phyloP scores from a whole-genome alignment of 2,329 filamentous ascomycete species.

The Myriosclerotinia scirpicola region DNA sequence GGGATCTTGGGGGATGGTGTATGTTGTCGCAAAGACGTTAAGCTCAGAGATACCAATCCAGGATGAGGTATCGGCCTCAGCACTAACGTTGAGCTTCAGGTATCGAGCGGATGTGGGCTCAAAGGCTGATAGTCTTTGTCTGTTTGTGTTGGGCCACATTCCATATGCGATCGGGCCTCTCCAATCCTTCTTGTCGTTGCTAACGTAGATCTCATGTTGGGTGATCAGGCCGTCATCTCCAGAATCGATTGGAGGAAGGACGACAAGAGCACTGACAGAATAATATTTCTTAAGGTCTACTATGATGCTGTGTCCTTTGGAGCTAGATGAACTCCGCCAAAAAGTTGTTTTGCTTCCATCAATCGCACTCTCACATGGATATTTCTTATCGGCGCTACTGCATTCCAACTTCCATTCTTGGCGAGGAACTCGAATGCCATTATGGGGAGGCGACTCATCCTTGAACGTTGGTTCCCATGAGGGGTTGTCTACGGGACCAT shows the following conservation, averaged over 20 bases:
- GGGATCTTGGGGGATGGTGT: slow-evolving; percentile 5
- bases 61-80: not conserved
- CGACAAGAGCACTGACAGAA: slow-evolving; percentile 6
- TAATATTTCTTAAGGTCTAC: not conserved
- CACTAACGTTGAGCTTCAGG: slow-evolving; percentile 3
- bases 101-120: slow-evolving; percentile 14
- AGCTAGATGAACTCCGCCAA: not conserved
- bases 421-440: not conserved
- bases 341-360: slow-evolving; percentile 9
- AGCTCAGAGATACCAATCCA: slow-evolving; percentile 10
- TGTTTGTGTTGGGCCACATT: slow-evolving; percentile 16
- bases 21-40: slow-evolving; percentile 12
- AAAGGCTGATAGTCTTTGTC: slow-evolving; percentile 7
- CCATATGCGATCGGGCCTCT: not conserved
- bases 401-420: slow-evolving; percentile 9
- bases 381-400: not conserved
- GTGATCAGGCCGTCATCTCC: slow-evolving; percentile 5
- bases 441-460: slow-evolving; percentile 5
- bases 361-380: not conserved
- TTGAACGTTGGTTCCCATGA: slow-evolving; percentile 7
- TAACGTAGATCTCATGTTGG: slow-evolving; percentile 7
- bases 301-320: slow-evolving; percentile 1
- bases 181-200: not conserved
- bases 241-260: slow-evolving; percentile 4
- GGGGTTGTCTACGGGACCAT: slow-evolving; percentile 5